phyloP scores from a whole-genome alignment of 257 asterid species.

The Datura wrightii region DNA sequence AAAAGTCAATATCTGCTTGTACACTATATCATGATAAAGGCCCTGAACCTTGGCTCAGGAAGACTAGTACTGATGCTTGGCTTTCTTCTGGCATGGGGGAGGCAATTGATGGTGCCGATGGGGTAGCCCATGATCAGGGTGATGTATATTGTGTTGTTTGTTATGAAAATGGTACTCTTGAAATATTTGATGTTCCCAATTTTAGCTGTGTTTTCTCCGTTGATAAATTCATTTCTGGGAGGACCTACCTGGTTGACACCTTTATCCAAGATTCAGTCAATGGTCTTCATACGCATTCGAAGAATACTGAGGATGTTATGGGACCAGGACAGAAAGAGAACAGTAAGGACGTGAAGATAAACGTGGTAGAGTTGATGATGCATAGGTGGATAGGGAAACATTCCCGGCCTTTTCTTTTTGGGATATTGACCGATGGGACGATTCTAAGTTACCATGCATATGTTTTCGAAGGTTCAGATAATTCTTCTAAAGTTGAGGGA shows the following conservation, averaged over 20 bases:
- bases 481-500: conserved; percentile 62
- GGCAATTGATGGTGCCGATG: conserved; percentile 91
- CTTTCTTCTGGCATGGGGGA: conserved; percentile 92
- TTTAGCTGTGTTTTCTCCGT: conserved; percentile 74
- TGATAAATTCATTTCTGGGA: conserved; percentile 84
- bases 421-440: conserved; percentile 90
- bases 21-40: conserved; percentile 94
- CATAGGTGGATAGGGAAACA: conserved; percentile 80
- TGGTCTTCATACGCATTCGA: conserved; percentile 46
- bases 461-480: conserved; percentile 73
- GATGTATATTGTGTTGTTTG: conserved; percentile 87
- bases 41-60: conserved; percentile 94
- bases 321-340: conserved; percentile 72
- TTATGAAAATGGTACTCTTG: conserved; percentile 83
- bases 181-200: conserved; percentile 88
- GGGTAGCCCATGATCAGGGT: conserved; percentile 79
- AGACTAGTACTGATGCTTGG: conserved; percentile 99
- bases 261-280: conserved; percentile 51
- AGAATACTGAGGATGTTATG: conserved; percentile 50
- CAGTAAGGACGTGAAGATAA: conserved; percentile 53
- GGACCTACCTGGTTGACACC: conserved; percentile 66
- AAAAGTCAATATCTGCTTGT: conserved; percentile 73
- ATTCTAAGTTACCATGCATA: conserved; percentile 91
- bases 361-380: conserved; percentile 89
- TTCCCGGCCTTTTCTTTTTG: conserved; percentile 86